Evolutionary conservation across 805 yeast genomes (phyloP), one percentile per base, ranked within the genome.

Genomic region (Metschnikowia koreensis): DNA sequence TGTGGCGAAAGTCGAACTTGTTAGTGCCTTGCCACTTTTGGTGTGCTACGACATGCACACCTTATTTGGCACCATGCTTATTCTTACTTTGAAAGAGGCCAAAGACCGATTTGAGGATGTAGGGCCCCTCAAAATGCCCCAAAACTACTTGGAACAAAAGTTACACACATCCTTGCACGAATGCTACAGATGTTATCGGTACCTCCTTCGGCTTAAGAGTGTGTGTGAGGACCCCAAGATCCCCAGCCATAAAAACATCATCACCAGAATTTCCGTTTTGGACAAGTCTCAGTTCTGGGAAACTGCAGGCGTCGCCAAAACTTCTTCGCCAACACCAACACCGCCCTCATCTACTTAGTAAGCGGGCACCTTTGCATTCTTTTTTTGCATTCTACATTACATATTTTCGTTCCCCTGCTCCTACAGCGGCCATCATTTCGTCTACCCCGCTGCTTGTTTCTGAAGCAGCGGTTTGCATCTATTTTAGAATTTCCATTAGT

Each of bases 11-110:
- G 64, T 74, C 15, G 79, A 74, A 54, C 56, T 71, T 12, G 57
- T 73, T 29, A 71, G 77, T 17, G 64, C 71, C 11, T 60, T 74
- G 46, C 79, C 79, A 0, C 53, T 74, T 2, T 59, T 71, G 26
- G 63, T 73, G n/a, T 61, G 70, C 13, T 73, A 65, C 56, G 71
- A 70, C 48, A 61, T 66, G 41, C 49, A 57, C 10, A 65, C 73
- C 1, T 52, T 73, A 12, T 72, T 74, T 53, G 75, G 66, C 26
- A 51, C 58, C 33, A 51, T 53, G 57, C 50, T 60, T 2, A 47
- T 60, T n/a, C 47, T 60, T 42, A 53, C 62, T 1, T 48, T 56
- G 10, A 38, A 39, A 16, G 62, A 59, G 44, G 62, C 61, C 11
- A 57, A 53, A 39, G 26, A 38, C 34, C 48, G 51, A 12, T 58